Evolutionary conservation across 2,329 filamentous ascomycete genomes (phyloP), one percentile per base, ranked within the genome.

Genomic region (Ceratocystis eucalypticola): DNA sequence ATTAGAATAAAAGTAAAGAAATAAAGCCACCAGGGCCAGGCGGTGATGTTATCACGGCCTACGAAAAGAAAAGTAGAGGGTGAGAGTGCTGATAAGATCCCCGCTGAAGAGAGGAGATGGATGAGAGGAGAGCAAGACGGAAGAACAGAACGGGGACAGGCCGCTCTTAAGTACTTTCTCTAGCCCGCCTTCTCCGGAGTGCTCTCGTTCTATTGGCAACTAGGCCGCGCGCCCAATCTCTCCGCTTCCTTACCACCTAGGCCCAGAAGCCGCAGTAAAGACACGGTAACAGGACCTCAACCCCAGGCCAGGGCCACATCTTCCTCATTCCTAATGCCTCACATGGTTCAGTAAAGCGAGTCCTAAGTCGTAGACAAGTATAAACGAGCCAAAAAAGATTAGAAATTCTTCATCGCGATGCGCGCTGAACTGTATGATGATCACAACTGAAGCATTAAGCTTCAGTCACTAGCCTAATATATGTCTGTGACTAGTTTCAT

Each of bases 21-120:
- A n/a, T 48, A 67, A 67, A 46, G 66, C 66, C 66, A 62, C 66
- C 66, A 67, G 66, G 66, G 66, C 66, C 44, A 57, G 62, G 57
- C 50, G 22, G 55, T 64, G 63, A 59, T 41, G 17, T n/a, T 65
- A 53, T 59, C 25, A 67, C 64, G 33, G 62, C 55, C 62, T 61
- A 65, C 55, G 62, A 65, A 65, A 59, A 6, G 45, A 67, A 65
- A n/a, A 48, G 25, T 20, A 28, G 25, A 65, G 8, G 45, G 37
- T 41, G 37, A 20, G 20, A 64, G 55, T 59, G 55, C 15, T 37
- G 17, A 37, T 28, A 8, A 37, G 28, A 33, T 46, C 30, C 61
- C 55, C 50, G 45, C 62, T 63, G 22, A 30, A 65, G 55, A 65
- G 66, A 67, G 53, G 65, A 55, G 61, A 41, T 55, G 59, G 59